phyloP scores from a whole-genome alignment of 176 grass and related monocot genomes.

The Elymus sibiricus region DNA sequence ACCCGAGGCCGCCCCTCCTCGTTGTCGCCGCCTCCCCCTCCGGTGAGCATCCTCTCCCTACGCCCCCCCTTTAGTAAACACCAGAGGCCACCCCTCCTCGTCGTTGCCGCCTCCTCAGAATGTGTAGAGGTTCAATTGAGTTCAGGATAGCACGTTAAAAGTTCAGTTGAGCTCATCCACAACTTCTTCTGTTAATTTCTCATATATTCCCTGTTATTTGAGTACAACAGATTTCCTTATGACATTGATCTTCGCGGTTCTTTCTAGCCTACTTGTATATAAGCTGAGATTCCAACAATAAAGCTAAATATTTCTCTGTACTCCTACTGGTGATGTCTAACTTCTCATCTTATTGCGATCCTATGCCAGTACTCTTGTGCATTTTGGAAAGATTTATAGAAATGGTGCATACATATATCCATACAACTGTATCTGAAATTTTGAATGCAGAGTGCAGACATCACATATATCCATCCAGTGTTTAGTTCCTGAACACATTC shows the following conservation, averaged over 20 bases:
- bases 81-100: too few relatives aligned
- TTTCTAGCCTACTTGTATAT: constrained; percentile 37
- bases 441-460: background rate
- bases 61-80: too few relatives aligned
- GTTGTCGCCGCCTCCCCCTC: too few relatives aligned
- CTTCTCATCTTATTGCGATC: background rate
- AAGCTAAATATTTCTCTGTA: constrained; percentile 8
- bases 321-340: background rate
- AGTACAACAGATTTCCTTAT: too few relatives aligned
- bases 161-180: too few relatives aligned
- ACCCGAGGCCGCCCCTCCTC: too few relatives aligned
- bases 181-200: too few relatives aligned
- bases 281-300: constrained; percentile 31
- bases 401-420: background rate
- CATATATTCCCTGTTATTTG: too few relatives aligned
- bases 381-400: background rate
- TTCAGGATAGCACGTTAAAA: too few relatives aligned
- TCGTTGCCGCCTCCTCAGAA: too few relatives aligned
- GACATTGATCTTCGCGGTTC: background rate
- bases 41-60: too few relatives aligned
- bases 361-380: background rate
- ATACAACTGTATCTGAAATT: background rate
- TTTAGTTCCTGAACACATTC: background rate
- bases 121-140: too few relatives aligned
- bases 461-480: background rate